Evolutionary conservation across 1,139 yeast genomes (phyloP).

Genomic region (Pneumocystis wakefieldiae): DNA sequence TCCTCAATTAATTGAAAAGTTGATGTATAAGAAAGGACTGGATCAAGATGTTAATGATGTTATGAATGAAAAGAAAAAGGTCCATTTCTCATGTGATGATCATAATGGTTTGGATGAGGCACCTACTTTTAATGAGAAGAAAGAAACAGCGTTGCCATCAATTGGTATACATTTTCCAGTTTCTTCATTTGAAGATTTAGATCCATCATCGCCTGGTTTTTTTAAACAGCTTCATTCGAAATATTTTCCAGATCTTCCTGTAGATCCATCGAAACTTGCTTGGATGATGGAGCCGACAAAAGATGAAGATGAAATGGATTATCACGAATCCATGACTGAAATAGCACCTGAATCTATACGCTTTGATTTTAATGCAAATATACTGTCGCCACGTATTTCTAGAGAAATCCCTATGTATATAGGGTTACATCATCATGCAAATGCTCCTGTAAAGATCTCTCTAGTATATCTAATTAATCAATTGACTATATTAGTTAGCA

Average conservation of each 20-base stretch:
- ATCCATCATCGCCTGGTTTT: slow-evolving; percentile 50
- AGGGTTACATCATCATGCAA: slow-evolving; percentile 88
- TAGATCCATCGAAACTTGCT: slow-evolving; percentile 62
- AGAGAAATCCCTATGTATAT: slow-evolving; percentile 35
- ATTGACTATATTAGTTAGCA: slow-evolving; percentile 27
- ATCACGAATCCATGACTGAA: slow-evolving; percentile 19
- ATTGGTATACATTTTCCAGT: slow-evolving; percentile 18
- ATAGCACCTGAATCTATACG: slow-evolving; percentile 41
- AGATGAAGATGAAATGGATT: slow-evolving; percentile 22
- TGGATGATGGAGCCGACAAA: slow-evolving; percentile 67
- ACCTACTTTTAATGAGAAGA: slow-evolving; percentile 3
- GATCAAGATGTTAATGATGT: not conserved
- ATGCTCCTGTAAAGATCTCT: slow-evolving; percentile 36
- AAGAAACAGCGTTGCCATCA: slow-evolving; percentile 1
- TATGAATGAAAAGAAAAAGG: slow-evolving; percentile 3
- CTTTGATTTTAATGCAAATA: slow-evolving; percentile 74
- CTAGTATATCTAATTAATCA: not conserved
- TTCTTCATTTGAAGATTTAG: slow-evolving; percentile 25
- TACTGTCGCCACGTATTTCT: slow-evolving; percentile 41
- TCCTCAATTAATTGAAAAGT: slow-evolving; percentile 26
- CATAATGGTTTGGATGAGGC: slow-evolving; percentile 8
- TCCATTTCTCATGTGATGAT: slow-evolving; percentile 6
- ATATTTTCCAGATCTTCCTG: slow-evolving; percentile 79
- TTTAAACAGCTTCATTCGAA: slow-evolving; percentile 65
- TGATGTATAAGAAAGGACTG: slow-evolving; percentile 25